These are phyloP conservation scores for Podospora comata DNA, from an alignment of 495 filamentous ascomycete genomes.

Conservation along the genomic window DNA sequence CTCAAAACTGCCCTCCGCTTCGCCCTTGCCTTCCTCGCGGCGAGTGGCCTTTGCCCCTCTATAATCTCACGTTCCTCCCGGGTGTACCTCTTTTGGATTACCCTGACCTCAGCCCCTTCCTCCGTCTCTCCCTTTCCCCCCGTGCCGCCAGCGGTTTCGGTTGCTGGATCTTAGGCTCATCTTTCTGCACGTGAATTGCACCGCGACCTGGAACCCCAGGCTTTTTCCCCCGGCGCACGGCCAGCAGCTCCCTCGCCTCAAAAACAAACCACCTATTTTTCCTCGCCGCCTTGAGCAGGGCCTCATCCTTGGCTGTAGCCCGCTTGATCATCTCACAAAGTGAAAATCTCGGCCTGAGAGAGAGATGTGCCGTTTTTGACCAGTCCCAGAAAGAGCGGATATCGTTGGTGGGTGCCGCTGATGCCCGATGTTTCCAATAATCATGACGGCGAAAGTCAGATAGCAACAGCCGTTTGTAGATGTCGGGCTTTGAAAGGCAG, in stretches of 20 bases:
- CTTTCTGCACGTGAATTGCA: not conserved
- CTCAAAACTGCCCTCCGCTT: not conserved
- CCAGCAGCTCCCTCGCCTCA: not conserved
- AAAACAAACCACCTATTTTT: not conserved
- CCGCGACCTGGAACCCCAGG: not conserved
- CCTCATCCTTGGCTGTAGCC: not conserved
- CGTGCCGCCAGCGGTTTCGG: not conserved
- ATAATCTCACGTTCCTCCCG: not conserved
- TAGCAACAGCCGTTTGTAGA: not conserved
- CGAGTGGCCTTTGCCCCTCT: not conserved
- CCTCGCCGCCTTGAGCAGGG: not conserved
- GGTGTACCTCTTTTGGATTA: not conserved
- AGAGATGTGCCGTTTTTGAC: not conserved
- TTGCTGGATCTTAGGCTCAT: not conserved
- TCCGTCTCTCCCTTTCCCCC: not conserved
- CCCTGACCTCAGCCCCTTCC: not conserved
- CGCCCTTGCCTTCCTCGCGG: not conserved
- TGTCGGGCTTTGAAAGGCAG: not conserved
- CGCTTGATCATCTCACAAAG: not conserved
- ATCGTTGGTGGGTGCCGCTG: not conserved
- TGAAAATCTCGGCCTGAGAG: not conserved
- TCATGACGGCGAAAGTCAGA: not conserved
- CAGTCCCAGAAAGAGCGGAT: not conserved
- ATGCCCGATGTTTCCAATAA: not conserved
- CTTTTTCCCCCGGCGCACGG: not conserved